Evolutionary conservation across 2,329 filamentous ascomycete genomes (phyloP), one percentile per base, ranked within the genome.

Genomic region (Tolypocladium cylindrosporum): DNA sequence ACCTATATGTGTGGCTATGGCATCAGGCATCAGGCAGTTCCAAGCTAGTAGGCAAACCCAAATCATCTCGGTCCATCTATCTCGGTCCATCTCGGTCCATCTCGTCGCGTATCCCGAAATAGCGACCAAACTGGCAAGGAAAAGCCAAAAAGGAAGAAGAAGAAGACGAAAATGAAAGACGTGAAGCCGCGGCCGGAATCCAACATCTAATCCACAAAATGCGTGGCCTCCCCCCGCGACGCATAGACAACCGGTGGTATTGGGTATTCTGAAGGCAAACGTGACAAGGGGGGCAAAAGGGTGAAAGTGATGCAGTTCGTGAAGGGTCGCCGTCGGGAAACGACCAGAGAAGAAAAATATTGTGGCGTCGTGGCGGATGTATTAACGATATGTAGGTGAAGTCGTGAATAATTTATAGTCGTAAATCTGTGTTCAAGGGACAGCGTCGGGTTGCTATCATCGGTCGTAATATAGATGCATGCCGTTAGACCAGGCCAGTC

Each of bases 401-500:
- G 48, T 52, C 48, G 19, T 52, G 34, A 52, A 37, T 36, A 27
- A 13, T 2, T 34, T 21, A 13, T 8, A 11, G 48, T 51, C 48
- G 31, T 52, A 13, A n/a, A 34, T 31, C 31, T 36, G 48, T 36
- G 9, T 21, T 27, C 13, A 37, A 14, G 8, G 31, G 10, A 37
- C 48, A 37, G 21, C 31, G 31, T 19, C 27, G 31, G 5, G 4
- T 51, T n/a, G 31, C 48, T 8, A 14, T 37, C 48, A 7, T 52
- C 21, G 19, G 31, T 52, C 31, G 31, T 52, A 31, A 37, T 52
- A 14, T 27, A 41, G 19, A 56, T 40, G 57, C 21, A 19, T 9
- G 41, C 3, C 1, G 19, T 59, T 63, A 75, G 56, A 68, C 69
- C 42, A 68, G 65, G 8, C 66, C 63, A 11, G 72, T 69, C 70